These are phyloP conservation scores for Pyrrhoderma noxium DNA, from an alignment of 1,284 basidiomycete genomes.

Conservation along the genomic window DNA sequence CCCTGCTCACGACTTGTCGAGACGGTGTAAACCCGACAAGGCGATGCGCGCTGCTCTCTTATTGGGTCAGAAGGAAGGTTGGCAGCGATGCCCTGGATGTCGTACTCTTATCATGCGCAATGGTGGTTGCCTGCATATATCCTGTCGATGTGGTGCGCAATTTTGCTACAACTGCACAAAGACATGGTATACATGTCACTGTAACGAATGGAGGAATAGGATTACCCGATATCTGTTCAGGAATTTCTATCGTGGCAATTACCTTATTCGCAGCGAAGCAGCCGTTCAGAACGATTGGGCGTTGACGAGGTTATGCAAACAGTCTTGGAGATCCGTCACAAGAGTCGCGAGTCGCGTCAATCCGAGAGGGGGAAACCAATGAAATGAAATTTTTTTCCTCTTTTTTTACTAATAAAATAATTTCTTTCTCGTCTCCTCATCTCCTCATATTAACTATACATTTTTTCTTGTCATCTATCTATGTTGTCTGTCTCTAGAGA, in stretches of 20 bases:
- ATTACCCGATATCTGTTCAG: too few relatives aligned
- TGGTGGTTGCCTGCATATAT: constrained; percentile 46
- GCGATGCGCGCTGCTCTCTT: constrained; percentile 29
- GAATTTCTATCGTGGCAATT: neutral
- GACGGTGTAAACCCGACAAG: constrained; percentile 23
- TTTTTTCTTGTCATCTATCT: too few relatives aligned
- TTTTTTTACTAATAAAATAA: too few relatives aligned
- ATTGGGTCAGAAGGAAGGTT: constrained; percentile 36
- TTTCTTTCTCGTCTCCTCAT: too few relatives aligned
- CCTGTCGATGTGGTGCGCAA: constrained; percentile 39
- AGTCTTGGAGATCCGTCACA: constrained; percentile 6
- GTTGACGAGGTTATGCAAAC: constrained; percentile 11
- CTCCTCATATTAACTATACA: too few relatives aligned
- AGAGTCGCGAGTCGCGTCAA: neutral
- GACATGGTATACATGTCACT: constrained; percentile 9
- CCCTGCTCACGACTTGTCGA: constrained; percentile 27
- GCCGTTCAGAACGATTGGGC: constrained; percentile 1
- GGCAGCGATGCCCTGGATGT: constrained; percentile 45
- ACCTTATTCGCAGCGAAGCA: constrained; percentile 8
- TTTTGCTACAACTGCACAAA: constrained; percentile 46
- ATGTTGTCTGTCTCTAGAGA: too few relatives aligned
- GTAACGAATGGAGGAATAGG: constrained; percentile 4
- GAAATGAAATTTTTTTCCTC: too few relatives aligned
- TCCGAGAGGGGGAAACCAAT: too few relatives aligned
- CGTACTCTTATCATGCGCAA: constrained; percentile 36